phyloP scores from a whole-genome alignment of 1,284 basidiomycete species.

The Trametes polyzona region DNA sequence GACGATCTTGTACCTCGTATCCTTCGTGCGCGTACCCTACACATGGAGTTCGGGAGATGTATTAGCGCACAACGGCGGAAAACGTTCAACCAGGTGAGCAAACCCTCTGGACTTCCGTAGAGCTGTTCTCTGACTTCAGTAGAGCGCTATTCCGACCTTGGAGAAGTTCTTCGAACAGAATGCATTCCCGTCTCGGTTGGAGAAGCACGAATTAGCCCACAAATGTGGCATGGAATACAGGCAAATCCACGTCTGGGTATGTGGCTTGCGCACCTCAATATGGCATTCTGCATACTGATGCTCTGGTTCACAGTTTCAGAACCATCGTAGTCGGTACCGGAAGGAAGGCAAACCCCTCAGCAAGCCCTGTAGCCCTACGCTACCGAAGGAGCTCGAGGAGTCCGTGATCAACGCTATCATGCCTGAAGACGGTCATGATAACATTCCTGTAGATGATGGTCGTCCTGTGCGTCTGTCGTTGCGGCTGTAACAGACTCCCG shows the following conservation, averaged over 20 bases:
- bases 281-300: background rate
- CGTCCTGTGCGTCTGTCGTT: no score
- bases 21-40: background rate
- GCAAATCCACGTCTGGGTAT: conserved; percentile 66
- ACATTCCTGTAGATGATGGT: no score
- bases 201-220: conserved; percentile 47
- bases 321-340: conserved; percentile 45
- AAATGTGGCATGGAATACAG: conserved; percentile 50
- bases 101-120: background rate
- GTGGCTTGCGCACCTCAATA: conserved; percentile 13
- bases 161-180: conserved; percentile 56
- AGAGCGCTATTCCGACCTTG: conserved; percentile 53
- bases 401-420: conserved; percentile 6
- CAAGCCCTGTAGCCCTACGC: background rate
- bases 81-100: conserved; percentile 13
- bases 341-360: conserved; percentile 10
- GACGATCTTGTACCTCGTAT: background rate
- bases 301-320: conserved; percentile 44
- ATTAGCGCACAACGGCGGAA: background rate
- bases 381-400: background rate
- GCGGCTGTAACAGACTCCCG: no score
- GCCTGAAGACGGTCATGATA: background rate
- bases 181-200: conserved; percentile 49
- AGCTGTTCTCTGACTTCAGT: conserved; percentile 32
- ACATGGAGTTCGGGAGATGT: background rate